Conservation (phyloP, 805 yeast species). For the Candida glaebosa region DNA sequence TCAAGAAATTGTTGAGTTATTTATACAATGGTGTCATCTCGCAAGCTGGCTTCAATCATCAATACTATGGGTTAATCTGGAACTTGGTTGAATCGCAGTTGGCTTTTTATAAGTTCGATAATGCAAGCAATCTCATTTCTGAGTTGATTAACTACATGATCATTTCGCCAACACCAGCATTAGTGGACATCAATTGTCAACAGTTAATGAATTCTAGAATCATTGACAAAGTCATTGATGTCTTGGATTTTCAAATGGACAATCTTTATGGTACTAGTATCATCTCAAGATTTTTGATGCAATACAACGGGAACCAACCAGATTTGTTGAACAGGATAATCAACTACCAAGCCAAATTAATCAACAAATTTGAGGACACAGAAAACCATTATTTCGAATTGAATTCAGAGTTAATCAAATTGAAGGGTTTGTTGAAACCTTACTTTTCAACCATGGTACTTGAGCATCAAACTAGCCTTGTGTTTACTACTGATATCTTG, state of each 20-base stretch:
- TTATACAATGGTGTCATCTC: constrained; percentile 22
- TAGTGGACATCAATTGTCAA: constrained; percentile 11
- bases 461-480: neutral
- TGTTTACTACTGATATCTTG: constrained; percentile 8
- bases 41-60: constrained; percentile 16
- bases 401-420: constrained; percentile 18
- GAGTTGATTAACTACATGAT: constrained; percentile 24
- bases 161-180: constrained; percentile 6
- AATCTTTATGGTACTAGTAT: constrained; percentile 30
- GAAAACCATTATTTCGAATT: constrained; percentile 35
- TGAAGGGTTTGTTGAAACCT: constrained; percentile 15
- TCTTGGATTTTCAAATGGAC: constrained; percentile 24
- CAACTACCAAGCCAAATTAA: constrained; percentile 26
- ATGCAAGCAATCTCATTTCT: constrained; percentile 26
- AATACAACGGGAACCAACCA: constrained; percentile 8
- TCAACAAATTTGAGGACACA: constrained; percentile 36
- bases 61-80: constrained; percentile 31
- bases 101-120: constrained; percentile 17
- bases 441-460: constrained; percentile 13
- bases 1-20: constrained; percentile 27
- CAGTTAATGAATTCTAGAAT: constrained; percentile 27
- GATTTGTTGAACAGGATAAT: constrained; percentile 15
- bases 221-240: constrained; percentile 22
- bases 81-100: constrained; percentile 33
- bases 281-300: constrained; percentile 20